phyloP scores from a whole-genome alignment of 2,329 filamentous ascomycete genomes.

The Cytospora mali region DNA sequence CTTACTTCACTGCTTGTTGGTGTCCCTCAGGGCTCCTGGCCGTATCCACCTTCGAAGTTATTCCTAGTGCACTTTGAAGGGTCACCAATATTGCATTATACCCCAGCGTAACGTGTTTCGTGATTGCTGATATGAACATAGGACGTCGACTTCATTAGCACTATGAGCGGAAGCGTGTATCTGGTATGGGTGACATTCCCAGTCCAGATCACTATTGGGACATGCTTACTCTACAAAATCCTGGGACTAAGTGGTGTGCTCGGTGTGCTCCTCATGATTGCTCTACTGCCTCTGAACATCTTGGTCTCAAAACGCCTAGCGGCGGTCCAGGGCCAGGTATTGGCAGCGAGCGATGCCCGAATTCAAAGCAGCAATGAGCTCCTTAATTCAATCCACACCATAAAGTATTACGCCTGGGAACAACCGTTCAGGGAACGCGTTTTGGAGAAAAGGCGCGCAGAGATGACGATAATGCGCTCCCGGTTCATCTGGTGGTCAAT shows the following conservation, averaged over 20 bases:
- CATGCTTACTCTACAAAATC: constrained; percentile 64
- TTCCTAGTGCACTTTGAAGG: no score
- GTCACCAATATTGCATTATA: no score
- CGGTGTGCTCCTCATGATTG: constrained; percentile 66
- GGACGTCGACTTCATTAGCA: constrained; percentile 70
- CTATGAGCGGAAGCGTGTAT: constrained; percentile 69
- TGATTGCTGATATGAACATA: no score
- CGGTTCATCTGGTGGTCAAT: constrained; percentile 69
- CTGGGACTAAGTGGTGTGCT: constrained; percentile 67
- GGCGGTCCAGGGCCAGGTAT: no score
- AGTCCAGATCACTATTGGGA: constrained; percentile 55
- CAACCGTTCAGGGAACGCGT: constrained; percentile 65
- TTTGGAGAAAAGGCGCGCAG: constrained; percentile 62
- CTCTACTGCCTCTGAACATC: constrained; percentile 67
- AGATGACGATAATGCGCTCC: constrained; percentile 60
- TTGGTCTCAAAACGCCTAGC: constrained; percentile 64
- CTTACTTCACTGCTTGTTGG: no score
- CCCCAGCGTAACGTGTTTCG: no score
- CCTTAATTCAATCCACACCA: no score
- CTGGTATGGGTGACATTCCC: constrained; percentile 51
- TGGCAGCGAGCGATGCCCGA: no score
- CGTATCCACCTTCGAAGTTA: no score
- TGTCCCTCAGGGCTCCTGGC: no score
- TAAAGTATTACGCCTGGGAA: constrained; percentile 64
- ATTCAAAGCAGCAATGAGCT: no score